Conservation (phyloP, 352 stramenopile genomes). For the Phytophthora pini region DNA sequence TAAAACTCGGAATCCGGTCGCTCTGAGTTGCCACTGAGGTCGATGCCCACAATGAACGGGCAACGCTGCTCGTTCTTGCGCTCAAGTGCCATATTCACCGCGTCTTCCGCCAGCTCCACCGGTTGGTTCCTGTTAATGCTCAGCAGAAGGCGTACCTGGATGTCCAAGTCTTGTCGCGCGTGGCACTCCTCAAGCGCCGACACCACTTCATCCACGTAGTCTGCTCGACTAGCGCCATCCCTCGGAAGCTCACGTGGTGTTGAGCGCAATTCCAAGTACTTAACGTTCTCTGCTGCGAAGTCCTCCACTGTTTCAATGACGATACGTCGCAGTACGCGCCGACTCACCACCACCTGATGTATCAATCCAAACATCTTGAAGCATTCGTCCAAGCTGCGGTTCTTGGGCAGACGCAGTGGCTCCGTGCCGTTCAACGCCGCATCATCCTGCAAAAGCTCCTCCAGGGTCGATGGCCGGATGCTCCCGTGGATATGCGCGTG, state of each 20-base stretch:
- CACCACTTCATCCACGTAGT: slow-evolving; percentile 82
- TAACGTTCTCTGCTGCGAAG: slow-evolving; percentile 81
- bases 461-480: slow-evolving; percentile 71
- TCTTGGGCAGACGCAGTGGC: slow-evolving; percentile 45
- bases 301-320: slow-evolving; percentile 85
- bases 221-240: slow-evolving; percentile 57
- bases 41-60: slow-evolving; percentile 80
- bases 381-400: slow-evolving; percentile 80
- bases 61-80: slow-evolving; percentile 50
- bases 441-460: slow-evolving; percentile 67
- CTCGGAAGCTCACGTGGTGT: slow-evolving; percentile 70
- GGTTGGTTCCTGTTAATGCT: slow-evolving; percentile 85
- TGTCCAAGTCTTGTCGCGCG: slow-evolving; percentile 61
- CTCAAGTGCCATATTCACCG: slow-evolving; percentile 62
- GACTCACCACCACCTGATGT: slow-evolving; percentile 81
- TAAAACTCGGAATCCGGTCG: slow-evolving; percentile 83
- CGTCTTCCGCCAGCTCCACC: slow-evolving; percentile 67
- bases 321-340: slow-evolving; percentile 65
- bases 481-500: slow-evolving; percentile 91
- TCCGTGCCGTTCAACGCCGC: slow-evolving; percentile 30
- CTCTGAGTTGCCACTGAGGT: slow-evolving; percentile 88
- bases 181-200: slow-evolving; percentile 69
- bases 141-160: slow-evolving; percentile 79
- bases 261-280: slow-evolving; percentile 87
- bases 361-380: slow-evolving; percentile 91